Evolutionary conservation across 2,329 filamentous ascomycete genomes (phyloP), one percentile per base, ranked within the genome.

Genomic region (Chrysoporthe austroafricana): DNA sequence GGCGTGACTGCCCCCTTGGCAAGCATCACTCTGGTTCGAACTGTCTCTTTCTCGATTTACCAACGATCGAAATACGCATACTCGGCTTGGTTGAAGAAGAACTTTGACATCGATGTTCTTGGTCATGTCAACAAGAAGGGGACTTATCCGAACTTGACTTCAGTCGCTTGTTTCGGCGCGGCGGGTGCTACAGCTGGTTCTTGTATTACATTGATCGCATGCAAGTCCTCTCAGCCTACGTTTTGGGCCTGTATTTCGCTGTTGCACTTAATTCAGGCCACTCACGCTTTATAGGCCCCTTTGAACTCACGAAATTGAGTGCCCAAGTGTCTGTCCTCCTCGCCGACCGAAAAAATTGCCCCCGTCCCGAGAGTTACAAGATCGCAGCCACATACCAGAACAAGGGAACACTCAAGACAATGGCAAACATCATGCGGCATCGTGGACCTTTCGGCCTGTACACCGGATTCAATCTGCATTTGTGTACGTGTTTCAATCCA

Each of bases 241-340:
- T 61, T 46, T 69, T 48, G 62, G 43, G 52, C 54, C 59, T 39
- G 59, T n/a, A 11, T 54, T 43, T 14, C 14, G 34, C 16, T 34
- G 50, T 54, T 21, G 11, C 26, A 32, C 21, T 54, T 16, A 36
- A 4, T 59, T 18, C 36, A 59, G 66, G 43, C 68, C 32, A 52
- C 63, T 66, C 44, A 63, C 32, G 60, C 56, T 65, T 14, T 5
- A n/a, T 66, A 91, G 89, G 88, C 75, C 93, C 93, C 1, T 96
- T 96, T 76, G 93, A 96, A 78, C 85, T 96, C 77, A 94, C 92
- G n/a, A 96, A 96, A 78, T 84, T 96, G 68, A 94, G 91, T 77
- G 92, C 93, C 18, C 93, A 96, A 77, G 91, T 96, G 26, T 94
- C 93, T 1, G 91, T 94, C 13, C 82, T 95, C 68, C 87, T 94